phyloP scores from a whole-genome alignment of 1,284 basidiomycete species.

The Moesziomyces aphidis region DNA sequence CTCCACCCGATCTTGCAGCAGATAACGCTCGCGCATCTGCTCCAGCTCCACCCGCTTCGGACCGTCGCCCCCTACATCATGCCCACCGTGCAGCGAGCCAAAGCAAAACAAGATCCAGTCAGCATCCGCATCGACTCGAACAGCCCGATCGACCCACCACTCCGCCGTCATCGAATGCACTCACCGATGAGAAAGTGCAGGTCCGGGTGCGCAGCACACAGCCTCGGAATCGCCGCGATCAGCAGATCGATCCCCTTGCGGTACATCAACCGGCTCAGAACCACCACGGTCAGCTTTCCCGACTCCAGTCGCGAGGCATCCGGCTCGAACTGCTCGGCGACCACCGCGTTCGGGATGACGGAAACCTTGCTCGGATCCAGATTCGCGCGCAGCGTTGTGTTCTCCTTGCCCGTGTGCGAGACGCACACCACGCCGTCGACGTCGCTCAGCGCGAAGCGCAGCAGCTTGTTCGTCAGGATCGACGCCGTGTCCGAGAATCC shows the following conservation, averaged over 20 bases:
- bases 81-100: background rate
- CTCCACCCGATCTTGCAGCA: constrained; percentile 89
- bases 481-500: constrained; percentile 95
- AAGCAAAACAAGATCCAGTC: background rate
- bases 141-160: too few species aligned
- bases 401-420: constrained; percentile 91
- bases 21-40: constrained; percentile 92
- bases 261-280: constrained; percentile 94
- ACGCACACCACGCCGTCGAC: constrained; percentile 96
- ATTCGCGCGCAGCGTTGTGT: constrained; percentile 88
- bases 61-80: constrained; percentile 77
- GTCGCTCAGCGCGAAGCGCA: constrained; percentile 85
- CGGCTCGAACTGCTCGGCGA: constrained; percentile 86
- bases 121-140: background rate
- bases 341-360: constrained; percentile 89
- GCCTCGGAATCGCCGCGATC: constrained; percentile 87
- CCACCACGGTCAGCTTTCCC: constrained; percentile 80
- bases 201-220: constrained; percentile 85
- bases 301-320: constrained; percentile 58
- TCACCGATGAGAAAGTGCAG: constrained; percentile 88
- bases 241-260: constrained; percentile 97
- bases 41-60: constrained; percentile 94
- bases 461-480: constrained; percentile 94
- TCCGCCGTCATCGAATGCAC: constrained; percentile 46
- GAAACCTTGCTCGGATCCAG: constrained; percentile 58